These are phyloP conservation scores for Cubamyces lactineus DNA, from an alignment of 768 basidiomycete genomes.

Conservation along the genomic window DNA sequence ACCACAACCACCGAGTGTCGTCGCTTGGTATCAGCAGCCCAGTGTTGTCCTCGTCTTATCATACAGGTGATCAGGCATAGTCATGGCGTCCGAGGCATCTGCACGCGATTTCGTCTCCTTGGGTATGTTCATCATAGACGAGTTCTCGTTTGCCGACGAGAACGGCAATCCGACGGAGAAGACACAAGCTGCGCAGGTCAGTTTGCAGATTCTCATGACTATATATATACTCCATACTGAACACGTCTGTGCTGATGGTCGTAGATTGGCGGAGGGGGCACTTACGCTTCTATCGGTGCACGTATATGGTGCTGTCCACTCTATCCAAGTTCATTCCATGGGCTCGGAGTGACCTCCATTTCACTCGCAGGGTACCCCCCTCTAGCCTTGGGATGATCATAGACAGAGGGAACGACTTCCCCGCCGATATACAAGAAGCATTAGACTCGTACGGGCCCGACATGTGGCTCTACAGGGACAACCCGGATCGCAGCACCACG, in stretches of 20 bases:
- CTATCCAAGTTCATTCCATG: not conserved
- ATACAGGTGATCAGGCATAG: too few relatives aligned
- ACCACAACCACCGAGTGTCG: too few relatives aligned
- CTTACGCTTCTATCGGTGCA: slow-evolving; percentile 78
- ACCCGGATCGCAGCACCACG: slow-evolving; percentile 60
- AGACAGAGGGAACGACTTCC: slow-evolving; percentile 81
- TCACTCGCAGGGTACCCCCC: slow-evolving; percentile 60
- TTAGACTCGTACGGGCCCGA: slow-evolving; percentile 67
- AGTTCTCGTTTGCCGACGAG: slow-evolving; percentile 65
- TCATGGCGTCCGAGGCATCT: too few relatives aligned
- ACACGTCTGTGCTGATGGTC: too few relatives aligned
- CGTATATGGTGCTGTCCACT: slow-evolving; percentile 67
- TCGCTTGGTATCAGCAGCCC: too few relatives aligned
- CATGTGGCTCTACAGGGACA: slow-evolving; percentile 79
- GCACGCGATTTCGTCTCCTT: slow-evolving; percentile 60
- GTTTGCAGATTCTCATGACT: slow-evolving; percentile 17
- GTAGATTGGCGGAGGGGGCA: slow-evolving; percentile 92
- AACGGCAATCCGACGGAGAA: slow-evolving; percentile 54
- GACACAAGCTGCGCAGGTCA: slow-evolving; percentile 53
- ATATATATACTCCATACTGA: not conserved
- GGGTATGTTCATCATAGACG: slow-evolving; percentile 91
- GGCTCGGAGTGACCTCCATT: not conserved
- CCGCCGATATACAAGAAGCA: slow-evolving; percentile 52
- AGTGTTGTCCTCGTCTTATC: too few relatives aligned
- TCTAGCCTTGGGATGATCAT: slow-evolving; percentile 78